Evolutionary conservation across 2,329 filamentous ascomycete genomes (phyloP), one percentile per base, ranked within the genome.

Genomic region (Claviceps capensis): DNA sequence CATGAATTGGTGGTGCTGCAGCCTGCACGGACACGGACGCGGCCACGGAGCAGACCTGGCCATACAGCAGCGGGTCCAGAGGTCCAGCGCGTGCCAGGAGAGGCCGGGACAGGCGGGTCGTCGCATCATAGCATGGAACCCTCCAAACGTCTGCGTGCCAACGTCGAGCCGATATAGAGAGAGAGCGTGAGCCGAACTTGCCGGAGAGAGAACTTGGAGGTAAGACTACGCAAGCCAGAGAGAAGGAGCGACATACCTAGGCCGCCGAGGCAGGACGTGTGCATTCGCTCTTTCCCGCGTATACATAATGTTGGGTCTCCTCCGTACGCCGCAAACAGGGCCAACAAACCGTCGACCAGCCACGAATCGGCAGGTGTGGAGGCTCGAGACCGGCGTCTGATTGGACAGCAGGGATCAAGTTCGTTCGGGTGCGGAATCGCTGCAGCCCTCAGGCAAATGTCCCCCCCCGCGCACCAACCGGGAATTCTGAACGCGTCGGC

Each of bases 321-420:
- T n/a, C n/a, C 19, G 34, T 16, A 38, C 14, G 3, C 19, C 17
- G 50, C 22, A 52, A 48, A 45, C 40, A 41, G 51, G 34, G 19
- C 40, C 51, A 49, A 48, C 26, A 30, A 42, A 42, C 41, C 17
- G 40, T 9, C 17, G 17, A 4, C 11, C 17, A 42, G 41, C 8
- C 41, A 42, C 47, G 17, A 49, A 40, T 19, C 43, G 14, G 44
- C 45, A 52, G 48, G 52, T 51, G 48, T 47, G 55, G 64, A 65
- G 65, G 65, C 66, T 63, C 64, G 65, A 67, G 65, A 61, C 64
- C 59, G 54, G 57, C 30, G 22, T 45, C 51, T 68, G 62, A 69
- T 69, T 69, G 66, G 70, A 57, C 52, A 34, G 38, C 38, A n/a
- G 41, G 47, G 19, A 40, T 19, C 41, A 11, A 22, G 3, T 37